Conservation (phyloP, 306 rosid species). For the Medicago truncatula region DNA sequence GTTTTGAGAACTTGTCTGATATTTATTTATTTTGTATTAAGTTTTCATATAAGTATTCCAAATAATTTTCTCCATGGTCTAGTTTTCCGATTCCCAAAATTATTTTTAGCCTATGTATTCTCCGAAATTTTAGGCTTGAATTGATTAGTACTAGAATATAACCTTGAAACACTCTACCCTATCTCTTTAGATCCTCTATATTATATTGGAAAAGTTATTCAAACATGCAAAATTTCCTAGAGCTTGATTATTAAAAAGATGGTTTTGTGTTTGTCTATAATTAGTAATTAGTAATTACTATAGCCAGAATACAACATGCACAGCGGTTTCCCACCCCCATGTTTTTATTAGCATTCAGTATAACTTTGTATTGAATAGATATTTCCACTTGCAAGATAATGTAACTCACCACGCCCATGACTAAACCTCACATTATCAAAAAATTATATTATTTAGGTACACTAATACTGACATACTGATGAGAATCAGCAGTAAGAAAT, state of each 20-base stretch:
- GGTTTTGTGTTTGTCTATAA: background rate
- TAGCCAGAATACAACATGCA: background rate
- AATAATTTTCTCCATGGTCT: too few species aligned
- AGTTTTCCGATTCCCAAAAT: too few species aligned
- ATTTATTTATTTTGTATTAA: too few species aligned
- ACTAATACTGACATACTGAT: background rate
- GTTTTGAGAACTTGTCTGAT: too few species aligned
- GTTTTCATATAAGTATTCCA: too few species aligned
- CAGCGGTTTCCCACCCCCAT: background rate
- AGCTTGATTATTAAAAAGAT: background rate
- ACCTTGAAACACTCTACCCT: background rate
- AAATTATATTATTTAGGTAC: background rate
- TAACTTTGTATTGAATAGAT: background rate
- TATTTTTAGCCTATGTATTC: too few species aligned
- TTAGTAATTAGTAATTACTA: background rate
- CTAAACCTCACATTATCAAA: slow-evolving; percentile 15
- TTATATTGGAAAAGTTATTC: background rate
- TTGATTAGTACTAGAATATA: background rate
- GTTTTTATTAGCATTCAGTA: background rate
- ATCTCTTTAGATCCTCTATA: background rate
- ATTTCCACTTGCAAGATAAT: slow-evolving; percentile 3
- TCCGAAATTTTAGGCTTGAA: background rate
- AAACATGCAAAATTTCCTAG: background rate
- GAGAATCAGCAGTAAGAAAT: slow-evolving; percentile 22
- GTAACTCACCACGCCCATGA: slow-evolving; percentile 12